Conservation (phyloP, 768 basidiomycete genomes). For the Rickenella mellea region DNA sequence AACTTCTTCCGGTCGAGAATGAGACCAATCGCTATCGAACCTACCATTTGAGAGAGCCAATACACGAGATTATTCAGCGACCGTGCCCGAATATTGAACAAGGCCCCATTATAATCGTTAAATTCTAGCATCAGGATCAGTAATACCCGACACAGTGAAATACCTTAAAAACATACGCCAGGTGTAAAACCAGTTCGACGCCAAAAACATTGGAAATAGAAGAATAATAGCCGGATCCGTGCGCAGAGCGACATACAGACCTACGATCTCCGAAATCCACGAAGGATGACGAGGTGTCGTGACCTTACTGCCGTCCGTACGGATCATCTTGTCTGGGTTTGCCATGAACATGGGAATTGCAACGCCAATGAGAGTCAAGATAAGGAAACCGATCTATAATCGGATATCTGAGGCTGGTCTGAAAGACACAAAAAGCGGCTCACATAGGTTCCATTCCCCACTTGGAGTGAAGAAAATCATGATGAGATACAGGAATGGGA, state of each 20-base stretch:
- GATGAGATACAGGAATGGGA: too few relatives aligned
- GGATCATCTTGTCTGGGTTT: conserved; percentile 60
- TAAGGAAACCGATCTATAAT: conserved; percentile 61
- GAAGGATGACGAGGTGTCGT: conserved; percentile 54
- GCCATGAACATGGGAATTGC: conserved; percentile 61
- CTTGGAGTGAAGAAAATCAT: conserved; percentile 29
- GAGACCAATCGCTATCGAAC: conserved; percentile 61
- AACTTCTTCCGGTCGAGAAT: conserved; percentile 51
- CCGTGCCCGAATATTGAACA: conserved; percentile 75
- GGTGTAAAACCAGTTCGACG: conserved; percentile 80
- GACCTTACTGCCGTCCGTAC: conserved; percentile 68
- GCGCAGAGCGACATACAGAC: conserved; percentile 56
- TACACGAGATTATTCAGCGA: conserved; percentile 72
- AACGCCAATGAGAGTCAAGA: conserved; percentile 63
- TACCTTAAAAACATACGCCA: conserved; percentile 48
- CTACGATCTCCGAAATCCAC: conserved; percentile 68
- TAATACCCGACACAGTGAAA: not conserved
- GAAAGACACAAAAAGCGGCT: conserved; percentile 18
- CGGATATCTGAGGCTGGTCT: not conserved
- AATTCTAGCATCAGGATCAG: conserved; percentile 38
- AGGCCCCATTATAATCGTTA: conserved; percentile 69
- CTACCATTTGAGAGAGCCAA: conserved; percentile 72
- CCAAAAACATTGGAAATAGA: conserved; percentile 80
- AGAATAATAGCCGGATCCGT: conserved; percentile 66
- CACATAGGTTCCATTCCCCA: conserved; percentile 70